Conservation (phyloP, 2,329 filamentous ascomycete species). For the Rutstroemia sp. region DNA sequence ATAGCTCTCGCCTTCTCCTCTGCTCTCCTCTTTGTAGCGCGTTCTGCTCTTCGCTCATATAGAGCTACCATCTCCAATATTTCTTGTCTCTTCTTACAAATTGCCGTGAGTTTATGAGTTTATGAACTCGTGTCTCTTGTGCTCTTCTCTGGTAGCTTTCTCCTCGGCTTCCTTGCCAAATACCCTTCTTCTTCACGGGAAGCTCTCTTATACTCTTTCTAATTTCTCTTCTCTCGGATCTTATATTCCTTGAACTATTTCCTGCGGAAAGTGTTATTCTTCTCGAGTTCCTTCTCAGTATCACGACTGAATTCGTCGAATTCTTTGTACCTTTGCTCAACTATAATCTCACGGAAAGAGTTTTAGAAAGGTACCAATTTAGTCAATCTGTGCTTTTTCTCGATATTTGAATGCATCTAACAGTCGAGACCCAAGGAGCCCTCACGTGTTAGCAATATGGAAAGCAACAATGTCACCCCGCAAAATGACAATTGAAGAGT, state of each 20-base stretch:
- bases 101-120: constrained; percentile 59
- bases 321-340: constrained; percentile 83
- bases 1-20: constrained; percentile 41
- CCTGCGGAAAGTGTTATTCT: constrained; percentile 78
- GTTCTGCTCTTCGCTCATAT: constrained; percentile 80
- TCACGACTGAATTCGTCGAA: constrained; percentile 91
- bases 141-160: constrained; percentile 70
- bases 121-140: constrained; percentile 63
- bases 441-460: too few relatives aligned
- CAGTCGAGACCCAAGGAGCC: too few relatives aligned
- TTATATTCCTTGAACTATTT: constrained; percentile 82
- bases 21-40: constrained; percentile 70
- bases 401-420: too few relatives aligned
- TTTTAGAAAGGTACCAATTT: constrained; percentile 82
- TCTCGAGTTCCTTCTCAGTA: constrained; percentile 88
- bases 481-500: too few relatives aligned
- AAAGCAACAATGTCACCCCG: too few relatives aligned
- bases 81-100: constrained; percentile 62
- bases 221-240: constrained; percentile 74
- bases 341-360: constrained; percentile 71
- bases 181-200: constrained; percentile 82
- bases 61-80: constrained; percentile 53
- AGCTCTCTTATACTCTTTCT: constrained; percentile 74
- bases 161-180: constrained; percentile 76
- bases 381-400: constrained; percentile 85